These are phyloP conservation scores for Mycena galericulata DNA, from an alignment of 768 basidiomycete genomes.

Conservation along the genomic window DNA sequence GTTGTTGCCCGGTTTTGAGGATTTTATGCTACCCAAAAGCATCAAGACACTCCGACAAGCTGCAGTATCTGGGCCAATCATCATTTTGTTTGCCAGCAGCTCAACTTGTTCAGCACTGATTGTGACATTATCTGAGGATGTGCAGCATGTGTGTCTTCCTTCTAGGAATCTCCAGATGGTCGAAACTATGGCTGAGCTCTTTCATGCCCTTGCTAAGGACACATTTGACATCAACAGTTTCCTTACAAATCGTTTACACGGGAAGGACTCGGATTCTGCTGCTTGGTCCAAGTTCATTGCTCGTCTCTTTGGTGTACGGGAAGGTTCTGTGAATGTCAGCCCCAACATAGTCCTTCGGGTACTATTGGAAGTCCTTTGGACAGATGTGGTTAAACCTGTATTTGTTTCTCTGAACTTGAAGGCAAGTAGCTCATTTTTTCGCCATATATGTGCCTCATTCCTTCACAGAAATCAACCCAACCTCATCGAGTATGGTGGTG, in stretches of 20 bases:
- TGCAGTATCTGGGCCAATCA: slow-evolving; percentile 20
- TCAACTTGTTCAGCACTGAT: slow-evolving; percentile 27
- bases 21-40: slow-evolving; percentile 36
- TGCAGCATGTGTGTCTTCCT: slow-evolving; percentile 1
- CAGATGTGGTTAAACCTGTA: slow-evolving; percentile 11
- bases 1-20: slow-evolving; percentile 33
- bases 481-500: slow-evolving; percentile 24
- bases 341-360: neutral
- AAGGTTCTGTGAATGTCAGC: neutral
- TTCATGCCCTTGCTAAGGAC: neutral
- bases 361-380: slow-evolving; percentile 4
- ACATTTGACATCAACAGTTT: neutral
- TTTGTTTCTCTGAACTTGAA: slow-evolving; percentile 8
- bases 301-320: slow-evolving; percentile 12
- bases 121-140: neutral
- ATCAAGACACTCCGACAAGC: neutral
- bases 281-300: neutral
- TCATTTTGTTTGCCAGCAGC: slow-evolving; percentile 28
- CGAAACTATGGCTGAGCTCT: neutral
- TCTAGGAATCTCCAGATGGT: neutral
- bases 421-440: neutral
- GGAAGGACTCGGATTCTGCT: too few species aligned
- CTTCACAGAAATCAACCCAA: slow-evolving; percentile 4
- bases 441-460: neutral
- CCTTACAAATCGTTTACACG: neutral